A percentile compares a stretch with the other conserved stretches of the same genome.
Conservation (phyloP, 78 protist species). For the Chrysochromulina tobinii region DNA sequence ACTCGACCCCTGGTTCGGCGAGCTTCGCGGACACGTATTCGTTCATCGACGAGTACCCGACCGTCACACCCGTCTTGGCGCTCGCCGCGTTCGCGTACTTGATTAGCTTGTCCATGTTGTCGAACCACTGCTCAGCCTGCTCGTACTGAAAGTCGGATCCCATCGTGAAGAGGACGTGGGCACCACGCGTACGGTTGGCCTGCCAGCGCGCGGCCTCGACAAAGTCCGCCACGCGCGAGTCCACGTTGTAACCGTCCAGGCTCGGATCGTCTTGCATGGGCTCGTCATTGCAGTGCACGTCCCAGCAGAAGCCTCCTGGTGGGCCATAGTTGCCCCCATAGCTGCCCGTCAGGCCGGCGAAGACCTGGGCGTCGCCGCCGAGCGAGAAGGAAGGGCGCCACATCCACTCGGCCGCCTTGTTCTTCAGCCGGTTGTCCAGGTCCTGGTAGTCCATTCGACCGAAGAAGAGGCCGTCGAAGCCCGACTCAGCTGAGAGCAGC, state of each 20-base stretch:
- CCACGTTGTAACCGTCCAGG: too few species aligned
- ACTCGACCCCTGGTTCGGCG: background rate
- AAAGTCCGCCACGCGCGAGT: too few species aligned
- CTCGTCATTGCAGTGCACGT: too few species aligned
- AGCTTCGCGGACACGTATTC: background rate
- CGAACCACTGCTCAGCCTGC: conserved; percentile 61
- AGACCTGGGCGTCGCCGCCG: background rate
- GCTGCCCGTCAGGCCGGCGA: background rate
- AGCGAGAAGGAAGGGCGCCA: background rate
- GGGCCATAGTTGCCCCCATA: background rate
- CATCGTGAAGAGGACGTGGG: too few species aligned
- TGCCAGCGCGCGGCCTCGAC: too few species aligned
- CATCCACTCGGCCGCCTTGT: background rate
- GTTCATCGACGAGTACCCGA: conserved; percentile 37
- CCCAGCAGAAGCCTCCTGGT: background rate
- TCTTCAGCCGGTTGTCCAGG: background rate
- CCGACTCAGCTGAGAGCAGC: conserved; percentile 68
- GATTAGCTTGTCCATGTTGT: conserved; percentile 78
- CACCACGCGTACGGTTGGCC: too few species aligned
- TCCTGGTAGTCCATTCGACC: conserved; percentile 86
- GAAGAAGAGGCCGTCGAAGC: conserved; percentile 76
- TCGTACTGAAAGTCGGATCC: conserved; percentile 83
- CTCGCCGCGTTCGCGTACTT: conserved; percentile 44
- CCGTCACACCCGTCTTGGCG: conserved; percentile 49
- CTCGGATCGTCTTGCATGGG: too few species aligned